Evolutionary conservation across 352 stramenopile genomes (phyloP), one percentile per base, ranked within the genome.

Genomic region (Globisporangium acanthophoron): DNA sequence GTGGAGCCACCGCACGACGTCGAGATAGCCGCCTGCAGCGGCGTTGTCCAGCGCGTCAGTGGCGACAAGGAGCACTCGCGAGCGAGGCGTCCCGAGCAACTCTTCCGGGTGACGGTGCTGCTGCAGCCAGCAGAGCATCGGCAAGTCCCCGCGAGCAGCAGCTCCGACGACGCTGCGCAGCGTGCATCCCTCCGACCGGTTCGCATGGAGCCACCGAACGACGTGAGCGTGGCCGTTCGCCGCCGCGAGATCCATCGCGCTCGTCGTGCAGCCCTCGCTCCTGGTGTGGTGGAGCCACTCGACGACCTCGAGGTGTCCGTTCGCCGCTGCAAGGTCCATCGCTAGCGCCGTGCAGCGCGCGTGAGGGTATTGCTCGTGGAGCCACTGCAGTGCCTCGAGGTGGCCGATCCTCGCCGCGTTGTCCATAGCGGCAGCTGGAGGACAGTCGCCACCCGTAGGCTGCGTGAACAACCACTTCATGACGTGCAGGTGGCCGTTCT

Each of bases 401-500:
- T 90, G 72, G 15, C 80, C 80, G 48, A 78, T 61, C 39, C 76
- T 65, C 0, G 80, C 76, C 0, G 80, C 80, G 62, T 83, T 85
- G 58, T 88, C 80, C 53, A 90, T 88, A 8, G 80, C 78, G 35
- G 69, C 37, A 43, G 37, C 37, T 13, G 37, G 12, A 11, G 13
- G 37, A 15, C 12, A 7, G 37, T 18, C 37, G 37, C 3, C 37
- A 12, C 11, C 37, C 4, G 12, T 43, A 12, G 13, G 16, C 13
- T 43, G 37, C 13, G 13, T 13, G 13, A 18, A 18, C 37, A 43
- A 18, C 37, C 37, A 43, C 37, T 43, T 13, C 37, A 43, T 52
- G 21, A 58, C 44, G 7, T 58, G 40, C 27, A 61, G 15, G 24
- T 55, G 55, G 15, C 55, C 55, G 27, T 54, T 55, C 31, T 33